Evolutionary conservation across 805 yeast genomes (phyloP).

Genomic region (Candida pseudofarinosa): DNA sequence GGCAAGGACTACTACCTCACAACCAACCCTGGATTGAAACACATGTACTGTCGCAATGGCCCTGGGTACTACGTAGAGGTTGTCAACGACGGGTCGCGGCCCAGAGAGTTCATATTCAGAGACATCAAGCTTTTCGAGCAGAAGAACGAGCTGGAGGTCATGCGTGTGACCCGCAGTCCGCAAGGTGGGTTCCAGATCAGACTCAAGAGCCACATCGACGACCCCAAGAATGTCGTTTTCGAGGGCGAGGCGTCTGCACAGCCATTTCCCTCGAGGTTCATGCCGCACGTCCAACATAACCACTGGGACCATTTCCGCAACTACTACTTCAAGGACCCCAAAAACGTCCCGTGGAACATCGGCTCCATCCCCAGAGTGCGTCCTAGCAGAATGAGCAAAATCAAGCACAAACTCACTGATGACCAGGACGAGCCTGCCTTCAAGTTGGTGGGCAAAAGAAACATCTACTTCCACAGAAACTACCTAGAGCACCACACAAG

Average conservation of each 20-base stretch:
- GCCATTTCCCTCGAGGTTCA: neutral
- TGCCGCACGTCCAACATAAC: neutral
- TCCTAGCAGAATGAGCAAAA: constrained; percentile 19
- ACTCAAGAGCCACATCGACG: neutral
- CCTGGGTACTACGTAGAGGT: constrained; percentile 59
- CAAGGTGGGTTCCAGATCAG: neutral
- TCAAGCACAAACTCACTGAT: constrained; percentile 11
- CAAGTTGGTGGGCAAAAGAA: constrained; percentile 29
- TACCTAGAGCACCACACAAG: constrained; percentile 11
- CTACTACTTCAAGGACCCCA: constrained; percentile 26
- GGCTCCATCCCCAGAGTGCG: constrained; percentile 46
- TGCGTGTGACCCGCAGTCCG: neutral
- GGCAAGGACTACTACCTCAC: constrained; percentile 57
- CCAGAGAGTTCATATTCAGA: neutral
- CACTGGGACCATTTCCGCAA: constrained; percentile 11
- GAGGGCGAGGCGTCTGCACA: neutral
- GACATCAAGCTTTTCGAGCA: neutral
- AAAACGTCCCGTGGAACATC: constrained; percentile 29
- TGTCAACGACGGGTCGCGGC: neutral
- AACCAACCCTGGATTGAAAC: constrained; percentile 63
- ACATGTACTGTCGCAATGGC: constrained; percentile 53
- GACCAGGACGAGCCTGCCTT: constrained; percentile 10
- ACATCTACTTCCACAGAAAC: constrained; percentile 36
- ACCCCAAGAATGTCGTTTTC: neutral
- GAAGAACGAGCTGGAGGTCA: neutral